phyloP scores from a whole-genome alignment of 2,329 filamentous ascomycete genomes.

The Aspergillus calidoustus region DNA sequence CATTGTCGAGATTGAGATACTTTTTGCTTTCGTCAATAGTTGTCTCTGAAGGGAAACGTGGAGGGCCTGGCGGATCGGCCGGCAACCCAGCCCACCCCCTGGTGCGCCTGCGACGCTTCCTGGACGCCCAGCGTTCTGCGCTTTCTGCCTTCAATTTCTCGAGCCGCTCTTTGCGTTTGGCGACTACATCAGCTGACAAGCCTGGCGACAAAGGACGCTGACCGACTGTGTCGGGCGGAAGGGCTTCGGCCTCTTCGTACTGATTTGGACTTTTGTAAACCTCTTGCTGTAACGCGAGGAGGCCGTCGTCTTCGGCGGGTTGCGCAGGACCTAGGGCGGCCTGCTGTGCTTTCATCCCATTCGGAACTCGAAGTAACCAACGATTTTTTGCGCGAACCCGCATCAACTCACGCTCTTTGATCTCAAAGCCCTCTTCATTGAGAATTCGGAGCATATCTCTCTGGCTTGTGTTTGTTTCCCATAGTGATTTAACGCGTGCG shows the following conservation, averaged over 20 bases:
- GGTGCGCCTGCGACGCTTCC: slow-evolving; percentile 71
- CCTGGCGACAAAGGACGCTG: slow-evolving; percentile 33
- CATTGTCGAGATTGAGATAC: slow-evolving; percentile 67
- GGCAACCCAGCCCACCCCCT: slow-evolving; percentile 70
- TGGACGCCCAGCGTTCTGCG: slow-evolving; percentile 63
- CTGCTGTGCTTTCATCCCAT: slow-evolving; percentile 58
- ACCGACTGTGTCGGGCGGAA: slow-evolving; percentile 27
- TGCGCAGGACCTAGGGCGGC: slow-evolving; percentile 31
- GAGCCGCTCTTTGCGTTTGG: slow-evolving; percentile 59
- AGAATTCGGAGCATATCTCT: slow-evolving; percentile 74
- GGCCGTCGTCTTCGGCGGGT: slow-evolving; percentile 40
- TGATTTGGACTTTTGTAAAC: slow-evolving; percentile 39
- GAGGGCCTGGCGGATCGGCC: slow-evolving; percentile 68
- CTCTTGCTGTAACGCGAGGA: slow-evolving; percentile 46
- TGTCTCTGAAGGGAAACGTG: slow-evolving; percentile 80
- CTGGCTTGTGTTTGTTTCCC: slow-evolving; percentile 74
- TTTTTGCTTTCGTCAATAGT: slow-evolving; percentile 78
- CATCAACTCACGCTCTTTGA: slow-evolving; percentile 73
- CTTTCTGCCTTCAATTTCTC: slow-evolving; percentile 63
- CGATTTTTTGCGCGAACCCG: slow-evolving; percentile 71
- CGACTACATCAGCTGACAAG: slow-evolving; percentile 53
- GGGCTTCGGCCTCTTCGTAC: slow-evolving; percentile 34
- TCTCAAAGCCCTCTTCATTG: slow-evolving; percentile 72
- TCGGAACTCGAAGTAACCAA: slow-evolving; percentile 67
- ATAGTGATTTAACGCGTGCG: slow-evolving; percentile 73